These are phyloP conservation scores for Fusarium brevicatenulatum DNA, from an alignment of 2,329 filamentous ascomycete species.

Conservation along the genomic window DNA sequence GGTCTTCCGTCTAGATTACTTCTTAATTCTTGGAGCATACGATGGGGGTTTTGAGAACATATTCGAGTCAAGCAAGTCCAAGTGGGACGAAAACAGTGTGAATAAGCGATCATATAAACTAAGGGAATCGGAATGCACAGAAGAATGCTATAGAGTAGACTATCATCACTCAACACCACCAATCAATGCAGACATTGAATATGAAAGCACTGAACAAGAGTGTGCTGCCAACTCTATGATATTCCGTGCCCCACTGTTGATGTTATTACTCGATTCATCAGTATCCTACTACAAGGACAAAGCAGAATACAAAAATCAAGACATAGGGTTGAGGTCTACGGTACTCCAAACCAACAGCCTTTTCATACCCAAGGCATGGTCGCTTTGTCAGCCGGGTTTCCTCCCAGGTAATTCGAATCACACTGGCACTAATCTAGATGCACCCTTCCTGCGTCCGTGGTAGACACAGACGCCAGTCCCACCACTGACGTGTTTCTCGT, in stretches of 20 bases:
- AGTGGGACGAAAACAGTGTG: not conserved
- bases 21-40: not conserved
- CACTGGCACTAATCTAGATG: conserved; percentile 6
- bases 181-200: not conserved
- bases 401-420: not conserved
- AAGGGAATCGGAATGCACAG: no score
- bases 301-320: not conserved
- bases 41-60: not conserved
- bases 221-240: not conserved
- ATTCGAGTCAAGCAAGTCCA: not conserved
- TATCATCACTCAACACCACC: not conserved
- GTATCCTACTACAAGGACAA: not conserved
- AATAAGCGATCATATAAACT: not conserved
- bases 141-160: not conserved
- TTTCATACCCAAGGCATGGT: not conserved
- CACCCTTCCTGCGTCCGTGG: conserved; percentile 53
- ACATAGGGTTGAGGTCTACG: not conserved
- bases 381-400: not conserved
- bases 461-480: conserved; percentile 62
- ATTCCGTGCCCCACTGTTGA: no score
- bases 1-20: not conserved
- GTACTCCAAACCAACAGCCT: not conserved
- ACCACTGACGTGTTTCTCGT: conserved; percentile 55
- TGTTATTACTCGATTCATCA: not conserved
- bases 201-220: not conserved